Evolutionary conservation across 2,329 filamentous ascomycete genomes (phyloP).

Genomic region (Cercospora berteroae): DNA sequence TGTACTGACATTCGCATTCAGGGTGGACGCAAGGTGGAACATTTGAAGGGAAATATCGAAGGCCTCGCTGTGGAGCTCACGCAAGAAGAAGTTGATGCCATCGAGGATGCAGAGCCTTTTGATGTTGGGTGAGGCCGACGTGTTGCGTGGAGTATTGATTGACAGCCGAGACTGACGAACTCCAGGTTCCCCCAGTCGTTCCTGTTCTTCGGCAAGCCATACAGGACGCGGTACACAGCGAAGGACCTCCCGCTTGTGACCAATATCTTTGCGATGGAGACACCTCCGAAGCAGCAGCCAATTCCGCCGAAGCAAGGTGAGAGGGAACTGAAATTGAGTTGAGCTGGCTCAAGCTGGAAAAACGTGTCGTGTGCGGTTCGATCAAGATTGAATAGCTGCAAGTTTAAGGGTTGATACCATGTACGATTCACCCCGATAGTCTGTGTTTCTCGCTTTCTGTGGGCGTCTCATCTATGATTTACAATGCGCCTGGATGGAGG

Average conservation of each 20-base stretch:
- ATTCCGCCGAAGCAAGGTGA: conserved; percentile 24
- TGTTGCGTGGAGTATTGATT: too few relatives aligned
- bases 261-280: conserved; percentile 20
- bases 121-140: conserved; percentile 43
- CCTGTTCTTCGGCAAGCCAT: conserved; percentile 24
- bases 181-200: conserved; percentile 21
- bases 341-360: neutral
- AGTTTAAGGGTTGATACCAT: too few relatives aligned
- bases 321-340: conserved; percentile 17
- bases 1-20: too few relatives aligned
- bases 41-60: conserved; percentile 68
- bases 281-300: conserved; percentile 19
- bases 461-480: neutral
- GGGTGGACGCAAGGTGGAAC: conserved; percentile 64
- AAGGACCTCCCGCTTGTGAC: conserved; percentile 20
- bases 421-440: neutral
- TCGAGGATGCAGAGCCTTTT: conserved; percentile 62
- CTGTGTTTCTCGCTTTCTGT: neutral
- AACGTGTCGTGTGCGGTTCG: neutral
- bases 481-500: neutral
- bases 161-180: neutral
- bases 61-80: conserved; percentile 61
- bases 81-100: conserved; percentile 62
- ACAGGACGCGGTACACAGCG: conserved; percentile 19
- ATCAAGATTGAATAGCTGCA: neutral